Base-by-base conservation (phyloP, 495 filamentous ascomycete genomes). In the Podospora pseudocomata region DNA sequence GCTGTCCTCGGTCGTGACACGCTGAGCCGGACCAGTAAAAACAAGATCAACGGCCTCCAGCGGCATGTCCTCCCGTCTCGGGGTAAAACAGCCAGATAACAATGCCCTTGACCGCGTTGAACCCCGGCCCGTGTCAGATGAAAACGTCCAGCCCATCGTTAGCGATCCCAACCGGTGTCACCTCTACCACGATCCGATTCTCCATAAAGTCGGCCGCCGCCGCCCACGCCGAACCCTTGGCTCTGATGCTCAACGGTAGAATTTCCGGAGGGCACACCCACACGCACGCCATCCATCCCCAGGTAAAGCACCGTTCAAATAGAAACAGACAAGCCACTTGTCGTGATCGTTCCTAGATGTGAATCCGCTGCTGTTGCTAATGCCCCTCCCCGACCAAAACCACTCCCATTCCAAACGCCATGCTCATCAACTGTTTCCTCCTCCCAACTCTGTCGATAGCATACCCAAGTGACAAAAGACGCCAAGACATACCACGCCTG, bases 151-250 rank as follows among this genome's bases (percentile, higher is more conserved):
- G 5, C 77, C 77, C 62, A 87, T 82, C 39, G 75, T 81, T 0
- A 23, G 62, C 70, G 60, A 85, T 81, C 3, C 78, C 80, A 23
- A 83, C 75, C 0, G 82, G 83, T 11, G 83, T 85, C 27, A 84
- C 83, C 66, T 85, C 73, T 4, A 85, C 83, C 5, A 85, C 79
- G 9, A 80, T 69, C 72, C 81, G 84, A 32, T 83, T 83, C 66
- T 74, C 81, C 67, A 86, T 80, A 79, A 84, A 86, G 66, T 86
- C 90, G 4, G 82, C 84, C 70, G 86, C 87, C 20, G 88, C 89
- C 1, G 86, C 88, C 9, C 90, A 78, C 2, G 89, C 87, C 70
- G 89, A 89, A 39, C 88, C 88, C 76, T 87, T 86, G 23, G 83
- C 85, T 66, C 89, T 80, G 27, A 88, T 90, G 44, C 83, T 80